Percentiles rank a stretch among this genome's conserved stretches.
phyloP scores from a whole-genome alignment of 352 stramenopile species.

The Globisporangium iwayamae region DNA sequence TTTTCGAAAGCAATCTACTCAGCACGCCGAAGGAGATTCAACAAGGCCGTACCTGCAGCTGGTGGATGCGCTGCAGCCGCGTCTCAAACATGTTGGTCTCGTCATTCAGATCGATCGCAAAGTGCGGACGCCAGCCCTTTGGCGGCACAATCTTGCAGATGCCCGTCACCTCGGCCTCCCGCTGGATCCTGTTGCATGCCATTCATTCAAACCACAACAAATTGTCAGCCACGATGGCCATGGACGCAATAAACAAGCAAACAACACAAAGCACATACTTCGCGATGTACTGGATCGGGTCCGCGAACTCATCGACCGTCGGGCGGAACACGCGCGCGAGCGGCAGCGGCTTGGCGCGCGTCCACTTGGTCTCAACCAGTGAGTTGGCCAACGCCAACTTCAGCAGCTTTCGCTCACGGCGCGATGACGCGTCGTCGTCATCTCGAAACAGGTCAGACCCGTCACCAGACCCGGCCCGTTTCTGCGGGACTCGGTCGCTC shows the following conservation, averaged over 20 bases:
- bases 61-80: slow-evolving; percentile 92
- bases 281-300: slow-evolving; percentile 87
- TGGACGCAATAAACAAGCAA: background rate
- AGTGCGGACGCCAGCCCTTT: slow-evolving; percentile 87
- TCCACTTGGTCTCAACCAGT: slow-evolving; percentile 49
- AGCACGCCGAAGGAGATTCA: background rate
- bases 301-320: slow-evolving; percentile 82
- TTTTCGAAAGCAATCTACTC: background rate
- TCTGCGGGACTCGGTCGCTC: slow-evolving; percentile 31
- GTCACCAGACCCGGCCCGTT: slow-evolving; percentile 22
- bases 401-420: slow-evolving; percentile 51
- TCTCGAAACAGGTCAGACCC: slow-evolving; percentile 19
- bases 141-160: slow-evolving; percentile 98
- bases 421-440: slow-evolving; percentile 11
- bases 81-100: slow-evolving; percentile 82
- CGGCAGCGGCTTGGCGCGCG: slow-evolving; percentile 26
- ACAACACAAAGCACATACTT: slow-evolving; percentile 30
- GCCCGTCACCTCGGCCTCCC: slow-evolving; percentile 63
- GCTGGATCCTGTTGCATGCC: slow-evolving; percentile 44
- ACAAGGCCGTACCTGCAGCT: slow-evolving; percentile 33
- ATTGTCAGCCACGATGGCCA: background rate
- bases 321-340: slow-evolving; percentile 67
- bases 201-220: background rate
- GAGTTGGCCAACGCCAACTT: slow-evolving; percentile 58
- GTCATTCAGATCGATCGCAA: slow-evolving; percentile 65